phyloP scores from a whole-genome alignment of 2,329 filamentous ascomycete genomes.

The Aspergillus sp. region DNA sequence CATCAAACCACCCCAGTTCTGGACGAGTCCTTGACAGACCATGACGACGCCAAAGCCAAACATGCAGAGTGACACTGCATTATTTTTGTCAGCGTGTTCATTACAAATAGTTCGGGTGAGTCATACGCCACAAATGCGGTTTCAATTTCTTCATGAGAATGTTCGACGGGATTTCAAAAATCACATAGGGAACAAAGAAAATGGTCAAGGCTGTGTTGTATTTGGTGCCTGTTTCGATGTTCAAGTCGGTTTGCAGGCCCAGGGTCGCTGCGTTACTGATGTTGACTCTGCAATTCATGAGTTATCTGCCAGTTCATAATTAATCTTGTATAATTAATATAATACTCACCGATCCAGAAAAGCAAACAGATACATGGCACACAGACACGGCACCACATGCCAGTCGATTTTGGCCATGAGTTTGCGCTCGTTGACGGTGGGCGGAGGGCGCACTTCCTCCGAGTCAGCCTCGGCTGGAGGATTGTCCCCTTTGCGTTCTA shows the following conservation, averaged over 20 bases:
- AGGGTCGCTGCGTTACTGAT: slow-evolving; percentile 70
- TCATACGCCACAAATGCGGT: slow-evolving; percentile 61
- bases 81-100: not conserved
- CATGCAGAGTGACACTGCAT: slow-evolving; percentile 68
- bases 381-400: slow-evolving; percentile 67
- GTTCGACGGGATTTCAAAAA: slow-evolving; percentile 60
- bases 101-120: slow-evolving; percentile 12
- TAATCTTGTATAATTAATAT: not conserved
- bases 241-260: slow-evolving; percentile 57
- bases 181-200: slow-evolving; percentile 71
- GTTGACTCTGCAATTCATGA: slow-evolving; percentile 52
- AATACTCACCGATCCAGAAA: slow-evolving; percentile 53
- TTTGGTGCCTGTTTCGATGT: slow-evolving; percentile 45
- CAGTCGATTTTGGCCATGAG: slow-evolving; percentile 68
- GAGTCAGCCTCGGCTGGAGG: no score
- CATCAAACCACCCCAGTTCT: slow-evolving; percentile 72
- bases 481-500: no score
- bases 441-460: slow-evolving; percentile 10
- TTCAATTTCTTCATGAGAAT: slow-evolving; percentile 64
- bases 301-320: no score
- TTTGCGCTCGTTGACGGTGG: slow-evolving; percentile 50
- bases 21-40: slow-evolving; percentile 69
- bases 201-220: slow-evolving; percentile 72
- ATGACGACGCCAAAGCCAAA: slow-evolving; percentile 74
- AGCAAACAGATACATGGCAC: slow-evolving; percentile 65